Evolutionary conservation across 2,329 filamentous ascomycete species (phyloP), one percentile per base, ranked within the genome.

Genomic region (Ustilaginoidea virens): DNA sequence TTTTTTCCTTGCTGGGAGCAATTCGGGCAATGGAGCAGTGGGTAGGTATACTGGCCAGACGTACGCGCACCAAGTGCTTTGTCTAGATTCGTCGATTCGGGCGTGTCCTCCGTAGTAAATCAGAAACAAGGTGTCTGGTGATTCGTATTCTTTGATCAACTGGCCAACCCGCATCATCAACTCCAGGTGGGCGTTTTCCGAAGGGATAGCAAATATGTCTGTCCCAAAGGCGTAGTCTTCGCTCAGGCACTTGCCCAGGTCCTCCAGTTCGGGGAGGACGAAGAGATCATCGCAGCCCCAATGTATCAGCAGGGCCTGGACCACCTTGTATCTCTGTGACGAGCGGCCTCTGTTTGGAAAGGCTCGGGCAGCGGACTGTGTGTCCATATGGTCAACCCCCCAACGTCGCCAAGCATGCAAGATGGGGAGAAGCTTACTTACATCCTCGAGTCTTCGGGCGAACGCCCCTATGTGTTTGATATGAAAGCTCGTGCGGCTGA

Each of bases 31-130:
- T 7, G n/a, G 22, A 24, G 22, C 22, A 13, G 14, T 7, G 7
- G 3, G 31, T 23, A 11, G 7, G 8, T 18, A 17, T 16, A 8
- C 8, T 14, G 13, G 6, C 5, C 28, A 7, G 26, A 62, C 61
- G 52, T 51, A 66, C 55, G 66, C 66, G 42, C 66, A 71, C 66
- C 67, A 71, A 6, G 66, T 69, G 44, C 66, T 71, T 40, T 71
- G 66, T 28, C 66, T 55, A 14, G 66, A 66, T 34, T 69, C 64
- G 33, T 72, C 67, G 33, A 72, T 72, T 36, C 61, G 60, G 3
- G 67, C 67, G 43, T 73, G 68, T 1, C 68, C 68, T 8, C 66
- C 68, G 31, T 73, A 72, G 42, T 72, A 73, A 11, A 72, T 48
- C 7, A 72, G 43, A 36, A 72, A 69, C 2, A 73, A 48, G 0